These are phyloP conservation scores for Penicillium parvum DNA, from an alignment of 495 filamentous ascomycete species.

Conservation along the genomic window DNA sequence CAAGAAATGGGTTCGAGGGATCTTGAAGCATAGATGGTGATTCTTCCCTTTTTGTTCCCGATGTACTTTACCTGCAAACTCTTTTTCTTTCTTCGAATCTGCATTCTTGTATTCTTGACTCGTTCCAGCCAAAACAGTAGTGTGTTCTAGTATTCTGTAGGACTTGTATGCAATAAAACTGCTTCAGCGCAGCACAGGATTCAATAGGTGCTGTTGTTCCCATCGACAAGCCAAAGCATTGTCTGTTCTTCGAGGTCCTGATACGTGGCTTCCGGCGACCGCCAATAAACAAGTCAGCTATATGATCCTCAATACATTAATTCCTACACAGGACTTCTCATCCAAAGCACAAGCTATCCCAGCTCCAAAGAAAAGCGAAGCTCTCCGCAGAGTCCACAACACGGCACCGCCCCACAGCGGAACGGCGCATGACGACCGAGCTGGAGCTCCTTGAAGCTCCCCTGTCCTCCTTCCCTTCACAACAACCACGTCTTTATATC, in stretches of 20 bases:
- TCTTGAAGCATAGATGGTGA: slow-evolving; percentile 46
- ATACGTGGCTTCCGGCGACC: background rate
- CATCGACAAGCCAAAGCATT: no score
- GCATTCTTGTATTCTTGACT: slow-evolving; percentile 35
- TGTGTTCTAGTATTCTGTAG: no score
- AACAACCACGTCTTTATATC: background rate
- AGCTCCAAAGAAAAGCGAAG: background rate
- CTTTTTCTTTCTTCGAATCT: slow-evolving; percentile 42
- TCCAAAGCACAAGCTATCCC: background rate
- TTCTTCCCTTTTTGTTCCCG: slow-evolving; percentile 43
- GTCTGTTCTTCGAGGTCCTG: no score
- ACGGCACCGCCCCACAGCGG: slow-evolving; percentile 18
- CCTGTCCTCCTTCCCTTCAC: background rate
- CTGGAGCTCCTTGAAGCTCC: slow-evolving; percentile 14
- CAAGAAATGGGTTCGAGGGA: slow-evolving; percentile 37
- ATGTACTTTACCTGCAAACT: slow-evolving; percentile 58
- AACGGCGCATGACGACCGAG: slow-evolving; percentile 23
- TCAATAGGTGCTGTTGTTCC: no score
- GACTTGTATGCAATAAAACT: no score
- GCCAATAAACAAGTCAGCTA: background rate
- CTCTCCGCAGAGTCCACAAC: slow-evolving; percentile 1
- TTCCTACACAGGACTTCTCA: no score
- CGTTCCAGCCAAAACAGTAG: no score
- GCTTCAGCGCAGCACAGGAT: no score
- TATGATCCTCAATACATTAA: no score